Base-by-base conservation (phyloP, 2,329 filamentous ascomycete species). In the Alternaria sp. region DNA sequence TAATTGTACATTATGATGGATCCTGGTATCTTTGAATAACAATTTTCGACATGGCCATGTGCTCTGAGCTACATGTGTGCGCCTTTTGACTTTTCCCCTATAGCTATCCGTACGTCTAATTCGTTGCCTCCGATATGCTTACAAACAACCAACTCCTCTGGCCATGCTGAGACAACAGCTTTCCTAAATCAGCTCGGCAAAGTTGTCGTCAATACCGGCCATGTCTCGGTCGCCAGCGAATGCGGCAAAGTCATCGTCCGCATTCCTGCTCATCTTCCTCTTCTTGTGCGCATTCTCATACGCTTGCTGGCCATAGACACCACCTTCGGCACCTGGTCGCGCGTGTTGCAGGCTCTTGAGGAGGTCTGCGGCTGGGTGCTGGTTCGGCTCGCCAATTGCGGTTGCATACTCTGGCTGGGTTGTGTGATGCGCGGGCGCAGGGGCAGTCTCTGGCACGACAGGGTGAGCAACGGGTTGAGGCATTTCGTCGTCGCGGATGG, bases 161-260 rank as follows among this genome's bases (percentile, higher is more conserved):
- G 25, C 45, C 2, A 49, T 34, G 28, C 28, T 22, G 4, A 49
- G 18, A 49, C 12, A 43, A 3, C 12, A 8, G 40, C 12, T 14
- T 25, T 25, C 12, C 12, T 16, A 77, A 25, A 78, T 77, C 75
- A 90, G 80, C 62, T 86, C 85, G 10, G 85, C 85, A 49, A 90
- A 84, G 74, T 89, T 87, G 8, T 84, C 85, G 72, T 90, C 88
- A 65, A 90, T 79, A 20, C 85, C 86, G 12, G 80, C 81, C 79
- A 85, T 83, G 28, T 82, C 83, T 66, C 86, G 82, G 43, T 84
- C 85, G 9, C 76, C 77, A 10, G 69, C 75, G 63, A 79, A 79
- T 0, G 72, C 78, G 18, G 76, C 76, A 65, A 77, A 78, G 48
- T 80, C 78, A 51, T 80, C 77, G 50, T 79, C 77, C 7, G 68